Evolutionary conservation across 2,329 filamentous ascomycete species (phyloP), one percentile per base, ranked within the genome.

Genomic region (Colletotrichum magnum): DNA sequence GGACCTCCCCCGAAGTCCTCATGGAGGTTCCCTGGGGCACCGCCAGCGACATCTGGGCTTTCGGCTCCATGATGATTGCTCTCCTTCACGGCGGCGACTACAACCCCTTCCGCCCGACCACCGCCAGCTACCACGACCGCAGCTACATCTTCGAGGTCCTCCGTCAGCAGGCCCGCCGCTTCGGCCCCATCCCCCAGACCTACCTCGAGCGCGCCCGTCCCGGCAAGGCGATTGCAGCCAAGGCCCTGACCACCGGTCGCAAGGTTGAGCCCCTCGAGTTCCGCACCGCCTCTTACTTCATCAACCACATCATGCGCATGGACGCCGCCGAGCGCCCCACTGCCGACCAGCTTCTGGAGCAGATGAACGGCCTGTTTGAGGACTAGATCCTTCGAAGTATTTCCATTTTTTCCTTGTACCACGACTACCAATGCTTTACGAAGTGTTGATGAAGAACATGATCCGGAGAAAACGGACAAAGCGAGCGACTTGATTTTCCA

Each of bases 11-110:
- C 1, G 67, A 69, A 36, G 67, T 69, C 12, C 45, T 69, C 12
- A 69, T 69, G 67, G 67, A 69, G 45, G 67, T 69, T 4, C 67
- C 67, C 10, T 69, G 67, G 67, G 91, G 90, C 68, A 91, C 89
- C 13, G 90, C 92, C 73, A 89, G 92, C 54, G 93, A 96, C 74
- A 94, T 95, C 61, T 96, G 93, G 93, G 93, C 93, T 2, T 94
- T 93, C 76, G 93, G 93, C 1, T 92, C 92, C 71, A 92, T 94
- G 78, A 69, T 69, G 67, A 69, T 69, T 16, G 67, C 67, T 2
- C 63, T 69, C 2, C 57, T 69, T 4, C 67, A 69, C 15, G 67
- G 67, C 18, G 67, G 67, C 51, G 67, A 69, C 26, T 69, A 69
- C 67, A 69, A 69, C 45, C 67, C 67, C 2, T 69, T 69, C 67